These are phyloP conservation scores for Globisporangium barbulae DNA, from an alignment of 352 stramenopile species.

Conservation along the genomic window DNA sequence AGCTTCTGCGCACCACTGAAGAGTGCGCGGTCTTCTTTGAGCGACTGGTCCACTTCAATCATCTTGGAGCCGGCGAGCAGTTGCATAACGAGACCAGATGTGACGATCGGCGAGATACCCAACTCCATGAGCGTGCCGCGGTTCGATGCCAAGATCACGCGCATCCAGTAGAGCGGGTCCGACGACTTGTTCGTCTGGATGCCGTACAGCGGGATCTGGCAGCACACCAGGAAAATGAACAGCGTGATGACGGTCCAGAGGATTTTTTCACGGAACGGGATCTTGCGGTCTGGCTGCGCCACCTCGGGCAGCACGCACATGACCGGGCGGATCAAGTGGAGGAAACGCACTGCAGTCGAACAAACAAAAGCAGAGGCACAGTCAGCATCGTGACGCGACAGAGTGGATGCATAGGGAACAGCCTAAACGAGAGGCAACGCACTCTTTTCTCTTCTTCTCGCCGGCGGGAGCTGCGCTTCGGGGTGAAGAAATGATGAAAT, in stretches of 20 bases:
- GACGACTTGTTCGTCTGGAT: constrained; percentile 98
- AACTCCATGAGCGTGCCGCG: constrained; percentile 98
- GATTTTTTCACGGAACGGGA: constrained; percentile 99
- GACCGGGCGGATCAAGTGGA: constrained; percentile 97
- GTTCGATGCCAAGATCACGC: constrained; percentile 99
- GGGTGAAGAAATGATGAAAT: constrained; percentile 19
- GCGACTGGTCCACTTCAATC: constrained; percentile 98
- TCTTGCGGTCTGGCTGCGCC: constrained; percentile 95
- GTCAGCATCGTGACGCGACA: neutral
- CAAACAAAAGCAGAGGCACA: neutral
- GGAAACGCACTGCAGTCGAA: constrained; percentile 88
- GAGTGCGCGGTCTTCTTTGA: constrained; percentile 98
- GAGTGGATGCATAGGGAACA: neutral
- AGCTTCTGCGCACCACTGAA: constrained; percentile 99
- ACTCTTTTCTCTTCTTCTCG: constrained; percentile 23
- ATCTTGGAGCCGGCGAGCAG: constrained; percentile 97
- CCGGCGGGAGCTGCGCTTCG: neutral
- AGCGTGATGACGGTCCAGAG: constrained; percentile 99
- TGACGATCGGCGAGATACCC: constrained; percentile 99
- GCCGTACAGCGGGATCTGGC: constrained; percentile 99
- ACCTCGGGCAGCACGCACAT: constrained; percentile 99
- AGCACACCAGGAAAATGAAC: constrained; percentile 99
- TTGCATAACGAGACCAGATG: constrained; percentile 99
- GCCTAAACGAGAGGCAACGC: neutral
- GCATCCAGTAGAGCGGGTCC: constrained; percentile 99